Evolutionary conservation across 2,329 filamentous ascomycete species (phyloP).

Genomic region (Escovopsis sp.): DNA sequence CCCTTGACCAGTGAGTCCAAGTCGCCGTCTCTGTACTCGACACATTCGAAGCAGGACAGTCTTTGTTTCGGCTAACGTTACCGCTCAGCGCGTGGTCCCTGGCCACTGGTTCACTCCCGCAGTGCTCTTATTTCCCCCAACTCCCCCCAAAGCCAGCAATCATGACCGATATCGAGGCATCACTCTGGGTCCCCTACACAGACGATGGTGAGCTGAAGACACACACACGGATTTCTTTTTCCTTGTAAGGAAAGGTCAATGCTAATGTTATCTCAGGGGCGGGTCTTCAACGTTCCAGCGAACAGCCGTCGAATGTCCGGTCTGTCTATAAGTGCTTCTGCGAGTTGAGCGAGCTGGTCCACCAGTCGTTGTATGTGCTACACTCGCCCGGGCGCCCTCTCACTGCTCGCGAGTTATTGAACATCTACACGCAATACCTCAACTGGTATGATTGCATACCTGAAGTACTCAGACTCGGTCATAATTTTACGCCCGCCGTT

Average conservation of each 20-base stretch:
- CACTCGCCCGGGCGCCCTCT: constrained; percentile 54
- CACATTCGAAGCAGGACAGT: too few species aligned
- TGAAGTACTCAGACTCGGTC: constrained; percentile 45
- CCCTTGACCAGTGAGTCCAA: constrained; percentile 44
- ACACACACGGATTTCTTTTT: neutral
- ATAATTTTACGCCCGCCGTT: constrained; percentile 59
- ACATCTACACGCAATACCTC: constrained; percentile 52
- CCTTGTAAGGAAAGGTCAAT: neutral
- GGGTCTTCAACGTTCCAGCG: constrained; percentile 37
- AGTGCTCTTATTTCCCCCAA: constrained; percentile 42
- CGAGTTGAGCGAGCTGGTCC: constrained; percentile 58
- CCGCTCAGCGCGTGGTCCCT: constrained; percentile 44
- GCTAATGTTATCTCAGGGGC: constrained; percentile 23
- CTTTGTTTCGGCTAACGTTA: constrained; percentile 9
- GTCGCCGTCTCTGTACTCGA: too few species aligned
- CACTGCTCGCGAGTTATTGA: constrained; percentile 47
- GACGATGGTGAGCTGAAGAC: constrained; percentile 35
- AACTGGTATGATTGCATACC: constrained; percentile 59
- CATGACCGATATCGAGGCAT: constrained; percentile 44
- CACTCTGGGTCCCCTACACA: constrained; percentile 43
- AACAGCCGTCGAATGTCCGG: constrained; percentile 53
- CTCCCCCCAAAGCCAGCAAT: constrained; percentile 45
- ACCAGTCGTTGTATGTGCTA: constrained; percentile 56
- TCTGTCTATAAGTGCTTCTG: constrained; percentile 56
- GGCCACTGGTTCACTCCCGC: constrained; percentile 46